phyloP scores from a whole-genome alignment of 2,329 filamentous ascomycete genomes.

The Neofusicoccum cordaticola region DNA sequence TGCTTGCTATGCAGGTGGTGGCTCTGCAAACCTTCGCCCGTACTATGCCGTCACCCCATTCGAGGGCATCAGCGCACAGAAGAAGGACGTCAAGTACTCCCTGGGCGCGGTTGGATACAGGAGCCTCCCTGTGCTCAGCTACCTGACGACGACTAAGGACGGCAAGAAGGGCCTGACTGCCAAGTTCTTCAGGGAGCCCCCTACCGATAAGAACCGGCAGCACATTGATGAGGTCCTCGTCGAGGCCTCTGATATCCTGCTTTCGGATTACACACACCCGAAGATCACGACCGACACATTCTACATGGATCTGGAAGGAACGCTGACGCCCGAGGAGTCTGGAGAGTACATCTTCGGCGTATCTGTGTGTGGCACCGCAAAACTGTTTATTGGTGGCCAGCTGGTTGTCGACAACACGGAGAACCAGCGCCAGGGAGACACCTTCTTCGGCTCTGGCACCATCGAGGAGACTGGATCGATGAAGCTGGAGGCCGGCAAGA shows the following conservation, averaged over 20 bases:
- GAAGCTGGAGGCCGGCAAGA: slow-evolving; percentile 56
- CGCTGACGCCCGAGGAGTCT: slow-evolving; percentile 17
- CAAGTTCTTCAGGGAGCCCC: slow-evolving; percentile 16
- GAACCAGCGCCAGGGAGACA: slow-evolving; percentile 57
- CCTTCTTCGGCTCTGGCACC: slow-evolving; percentile 63
- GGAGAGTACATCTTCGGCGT: slow-evolving; percentile 21
- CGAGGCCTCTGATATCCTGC: slow-evolving; percentile 13
- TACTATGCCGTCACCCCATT: slow-evolving; percentile 29
- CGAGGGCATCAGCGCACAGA: slow-evolving; percentile 23
- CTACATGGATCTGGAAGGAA: slow-evolving; percentile 21
- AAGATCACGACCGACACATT: slow-evolving; percentile 14
- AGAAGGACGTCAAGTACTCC: slow-evolving; percentile 49
- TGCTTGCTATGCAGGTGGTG: slow-evolving; percentile 34
- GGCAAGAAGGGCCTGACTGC: slow-evolving; percentile 3
- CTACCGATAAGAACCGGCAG: slow-evolving; percentile 9
- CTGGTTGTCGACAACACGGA: slow-evolving; percentile 38
- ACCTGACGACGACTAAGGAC: slow-evolving; percentile 3
- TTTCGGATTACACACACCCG: slow-evolving; percentile 19
- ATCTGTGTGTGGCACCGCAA: slow-evolving; percentile 24
- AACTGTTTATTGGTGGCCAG: slow-evolving; percentile 36
- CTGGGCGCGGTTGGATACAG: slow-evolving; percentile 62
- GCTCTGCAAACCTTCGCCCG: slow-evolving; percentile 29
- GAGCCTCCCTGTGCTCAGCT: slow-evolving; percentile 37
- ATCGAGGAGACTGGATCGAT: slow-evolving; percentile 58
- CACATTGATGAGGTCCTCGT: slow-evolving; percentile 15